Evolutionary conservation across 352 stramenopile species (phyloP).

Genomic region (Globisporangium spinosum): DNA sequence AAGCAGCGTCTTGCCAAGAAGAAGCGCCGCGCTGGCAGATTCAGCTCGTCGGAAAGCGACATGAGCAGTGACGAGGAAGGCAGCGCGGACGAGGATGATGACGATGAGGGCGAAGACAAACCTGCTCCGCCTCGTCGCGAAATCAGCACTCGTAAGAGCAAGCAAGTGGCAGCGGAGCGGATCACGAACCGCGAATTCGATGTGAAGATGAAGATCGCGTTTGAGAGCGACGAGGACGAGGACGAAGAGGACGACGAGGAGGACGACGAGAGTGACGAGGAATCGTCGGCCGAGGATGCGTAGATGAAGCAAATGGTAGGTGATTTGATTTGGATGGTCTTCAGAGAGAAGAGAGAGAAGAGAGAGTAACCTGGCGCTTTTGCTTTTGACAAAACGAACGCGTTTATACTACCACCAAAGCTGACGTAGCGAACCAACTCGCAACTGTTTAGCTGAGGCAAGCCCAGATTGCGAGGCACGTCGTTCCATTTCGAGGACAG

Average conservation of each 20-base stretch:
- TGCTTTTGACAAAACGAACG: not conserved
- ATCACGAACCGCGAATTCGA: constrained; percentile 61
- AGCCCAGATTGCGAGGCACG: not conserved
- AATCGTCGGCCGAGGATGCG: constrained; percentile 18
- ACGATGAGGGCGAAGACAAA: constrained; percentile 17
- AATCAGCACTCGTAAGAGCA: constrained; percentile 49
- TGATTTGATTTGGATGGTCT: constrained; percentile 5
- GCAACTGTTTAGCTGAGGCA: not conserved
- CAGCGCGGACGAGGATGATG: constrained; percentile 10
- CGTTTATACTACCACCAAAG: not conserved
- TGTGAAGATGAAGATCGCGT: constrained; percentile 50
- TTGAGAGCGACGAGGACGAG: constrained; percentile 35
- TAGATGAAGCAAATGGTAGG: not conserved
- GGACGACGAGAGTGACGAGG: constrained; percentile 15
- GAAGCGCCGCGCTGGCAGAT: constrained; percentile 22
- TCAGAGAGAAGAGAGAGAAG: not conserved
- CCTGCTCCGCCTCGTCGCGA: constrained; percentile 26
- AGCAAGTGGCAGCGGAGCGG: constrained; percentile 47
- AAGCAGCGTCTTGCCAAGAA: constrained; percentile 34
- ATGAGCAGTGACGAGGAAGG: constrained; percentile 26
- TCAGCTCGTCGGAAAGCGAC: constrained; percentile 31
- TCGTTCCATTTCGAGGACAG: not conserved
- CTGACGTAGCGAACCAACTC: not conserved
- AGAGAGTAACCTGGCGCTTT: not conserved
- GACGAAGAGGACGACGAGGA: constrained; percentile 32